Base-by-base conservation (phyloP, 495 filamentous ascomycete genomes). In the Terfezia boudieri region DNA sequence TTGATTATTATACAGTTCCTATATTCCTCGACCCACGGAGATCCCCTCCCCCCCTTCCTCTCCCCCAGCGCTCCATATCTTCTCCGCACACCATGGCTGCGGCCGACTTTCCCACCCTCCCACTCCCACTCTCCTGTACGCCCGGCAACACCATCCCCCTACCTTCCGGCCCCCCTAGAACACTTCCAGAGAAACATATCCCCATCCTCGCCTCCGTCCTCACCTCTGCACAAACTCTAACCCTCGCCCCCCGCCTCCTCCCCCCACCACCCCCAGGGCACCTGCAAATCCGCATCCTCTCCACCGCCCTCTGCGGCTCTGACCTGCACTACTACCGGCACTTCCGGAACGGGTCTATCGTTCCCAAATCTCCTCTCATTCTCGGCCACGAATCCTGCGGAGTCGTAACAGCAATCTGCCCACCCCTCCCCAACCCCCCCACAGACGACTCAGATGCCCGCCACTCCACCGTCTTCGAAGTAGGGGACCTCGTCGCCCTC, bases 241-340 rank as follows among this genome's bases (percentile, higher is more conserved):
- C 73, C 41, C 58, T 76, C 41, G 71, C 74, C 66, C 59, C 65
- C 9, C 64, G 70, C 57, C 58, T 62, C 2, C 65, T 75, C 41
- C 37, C 67, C 36, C 60, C 67, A 7, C 76, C 76, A 10, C 57
- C 59, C 14, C 68, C 66, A 55, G 72, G 70, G 14, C 79, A 87
- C 60, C 74, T 88, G 52, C 84, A 88, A 70, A 73, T 88, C 60
- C 73, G 78, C 60, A 71, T 88, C 61, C 76, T 74, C 64, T 77
- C 80, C 20, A 88, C 83, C 1, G 83, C 83, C 36, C 77, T 90
- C 64, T 88, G 84, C 66, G 84, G 84, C 59, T 86, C 82, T 3
- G 84, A 90, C 68, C 75, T 88, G 7, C 81, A 83, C 61, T 90
- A 90, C 71, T 90, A 85, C 71, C 80, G 74, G 60, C 82, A 87